A percentile compares a stretch with the other conserved stretches of the same genome.
phyloP scores from a whole-genome alignment of 768 basidiomycete genomes.

The Neoboletus magnificus region DNA sequence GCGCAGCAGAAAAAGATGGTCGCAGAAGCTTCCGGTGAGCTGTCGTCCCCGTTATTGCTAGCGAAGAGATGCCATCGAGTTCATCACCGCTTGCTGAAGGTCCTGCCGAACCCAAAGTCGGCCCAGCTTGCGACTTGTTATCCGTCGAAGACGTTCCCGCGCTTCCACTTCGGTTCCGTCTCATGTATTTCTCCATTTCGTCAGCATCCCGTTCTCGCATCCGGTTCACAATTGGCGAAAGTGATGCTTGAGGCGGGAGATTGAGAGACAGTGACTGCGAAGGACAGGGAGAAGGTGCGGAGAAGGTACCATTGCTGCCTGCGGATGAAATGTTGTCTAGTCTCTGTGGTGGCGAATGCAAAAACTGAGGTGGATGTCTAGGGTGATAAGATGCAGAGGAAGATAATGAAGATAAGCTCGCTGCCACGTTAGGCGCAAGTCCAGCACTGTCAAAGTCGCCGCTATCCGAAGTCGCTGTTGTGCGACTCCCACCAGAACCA shows the following conservation, averaged over 20 bases:
- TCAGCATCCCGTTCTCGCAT: conserved; percentile 83
- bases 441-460: conserved; percentile 54
- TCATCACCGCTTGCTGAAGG: conserved; percentile 55
- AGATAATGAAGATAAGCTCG: conserved; percentile 54
- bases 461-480: conserved; percentile 72
- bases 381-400: conserved; percentile 61
- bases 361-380: conserved; percentile 32
- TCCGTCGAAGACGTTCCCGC: conserved; percentile 71
- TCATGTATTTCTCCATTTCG: conserved; percentile 83
- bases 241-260: conserved; percentile 40
- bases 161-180: conserved; percentile 80
- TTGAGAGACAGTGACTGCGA: conserved; percentile 37
- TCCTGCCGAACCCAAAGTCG: conserved; percentile 44
- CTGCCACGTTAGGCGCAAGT: conserved; percentile 37
- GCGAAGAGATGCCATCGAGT: conserved; percentile 44
- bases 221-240: conserved; percentile 77
- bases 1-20: conserved; percentile 76
- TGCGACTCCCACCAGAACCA: conserved; percentile 77
- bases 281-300: conserved; percentile 35
- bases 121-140: conserved; percentile 58
- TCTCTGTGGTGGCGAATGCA: conserved; percentile 44
- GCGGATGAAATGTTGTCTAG: conserved; percentile 28
- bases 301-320: conserved; percentile 38
- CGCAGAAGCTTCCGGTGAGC: conserved; percentile 59
- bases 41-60: conserved; percentile 49